Conservation (phyloP, 148 eudicot genomes). For the Rhododendron ferrugineum region DNA sequence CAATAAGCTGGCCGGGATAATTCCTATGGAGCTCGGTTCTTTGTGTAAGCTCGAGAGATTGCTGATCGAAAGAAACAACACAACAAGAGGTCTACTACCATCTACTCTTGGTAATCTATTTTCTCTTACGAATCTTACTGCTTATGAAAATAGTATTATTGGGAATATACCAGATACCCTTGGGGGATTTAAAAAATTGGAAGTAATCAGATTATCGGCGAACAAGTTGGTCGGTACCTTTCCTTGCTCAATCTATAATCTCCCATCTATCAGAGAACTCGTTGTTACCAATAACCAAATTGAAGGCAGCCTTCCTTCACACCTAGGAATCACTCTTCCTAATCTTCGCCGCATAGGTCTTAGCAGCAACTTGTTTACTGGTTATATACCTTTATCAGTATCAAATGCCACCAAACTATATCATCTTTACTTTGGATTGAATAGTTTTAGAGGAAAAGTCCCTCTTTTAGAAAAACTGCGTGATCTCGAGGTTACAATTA, state of each 20-base stretch:
- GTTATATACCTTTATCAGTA: too few species aligned
- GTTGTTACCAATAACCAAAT: neutral
- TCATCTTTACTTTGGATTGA: too few species aligned
- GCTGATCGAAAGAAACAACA: neutral
- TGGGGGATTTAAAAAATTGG: neutral
- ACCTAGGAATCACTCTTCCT: too few species aligned
- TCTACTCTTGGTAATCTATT: neutral
- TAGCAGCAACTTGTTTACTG: too few species aligned
- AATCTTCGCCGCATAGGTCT: too few species aligned
- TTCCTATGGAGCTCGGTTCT: neutral
- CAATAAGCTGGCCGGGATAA: neutral
- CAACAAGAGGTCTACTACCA: neutral
- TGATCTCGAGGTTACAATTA: too few species aligned
- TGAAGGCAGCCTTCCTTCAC: neutral
- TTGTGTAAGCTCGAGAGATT: rapidly evolving
- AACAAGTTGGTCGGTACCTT: neutral
- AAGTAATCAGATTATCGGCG: too few species aligned
- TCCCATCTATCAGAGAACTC: neutral
- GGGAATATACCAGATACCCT: neutral
- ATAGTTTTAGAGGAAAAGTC: too few species aligned
- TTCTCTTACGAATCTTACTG: too few species aligned
- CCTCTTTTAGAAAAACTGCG: too few species aligned
- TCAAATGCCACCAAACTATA: too few species aligned
- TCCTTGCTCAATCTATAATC: neutral
- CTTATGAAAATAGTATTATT: too few species aligned